Conservation (phyloP, 257 asterid genomes). For the Jacaranda copaia region DNA sequence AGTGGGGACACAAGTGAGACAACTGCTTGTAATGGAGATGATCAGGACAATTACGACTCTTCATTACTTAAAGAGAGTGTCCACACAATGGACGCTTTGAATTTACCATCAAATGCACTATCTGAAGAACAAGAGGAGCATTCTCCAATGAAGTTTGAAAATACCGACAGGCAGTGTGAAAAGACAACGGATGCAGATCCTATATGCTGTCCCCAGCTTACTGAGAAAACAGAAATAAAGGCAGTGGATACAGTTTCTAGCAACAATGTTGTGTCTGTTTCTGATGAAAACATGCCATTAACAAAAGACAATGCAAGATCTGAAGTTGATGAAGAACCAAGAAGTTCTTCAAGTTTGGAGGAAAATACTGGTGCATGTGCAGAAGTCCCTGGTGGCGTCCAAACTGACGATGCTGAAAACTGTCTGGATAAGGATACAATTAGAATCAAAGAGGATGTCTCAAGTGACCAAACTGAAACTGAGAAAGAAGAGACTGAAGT, state of each 20-base stretch:
- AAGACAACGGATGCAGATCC: no score
- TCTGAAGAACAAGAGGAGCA: conserved; percentile 43
- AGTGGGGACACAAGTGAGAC: conserved; percentile 65
- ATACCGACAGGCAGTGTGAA: no score
- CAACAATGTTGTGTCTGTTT: neutral
- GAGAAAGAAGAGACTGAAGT: conserved; percentile 45
- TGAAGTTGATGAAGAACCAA: conserved; percentile 46
- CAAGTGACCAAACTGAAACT: conserved; percentile 9
- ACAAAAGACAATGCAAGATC: conserved; percentile 37
- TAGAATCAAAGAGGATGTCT: conserved; percentile 38
- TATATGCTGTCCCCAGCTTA: neutral
- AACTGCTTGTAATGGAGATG: conserved; percentile 53
- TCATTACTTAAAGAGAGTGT: conserved; percentile 54
- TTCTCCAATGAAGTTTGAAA: conserved; percentile 25
- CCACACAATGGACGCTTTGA: conserved; percentile 41
- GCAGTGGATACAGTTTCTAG: conserved; percentile 38
- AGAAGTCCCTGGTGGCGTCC: conserved; percentile 28
- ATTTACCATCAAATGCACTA: conserved; percentile 32
- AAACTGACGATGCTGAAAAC: no score
- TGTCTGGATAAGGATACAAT: conserved; percentile 27
- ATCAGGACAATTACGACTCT: conserved; percentile 47
- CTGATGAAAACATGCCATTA: conserved; percentile 33
- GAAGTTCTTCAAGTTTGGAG: conserved; percentile 28
- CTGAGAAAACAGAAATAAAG: conserved; percentile 37
- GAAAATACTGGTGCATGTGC: conserved; percentile 33